phyloP scores from a whole-genome alignment of 441 rosid species.

The Pelargonium fulgidum region DNA sequence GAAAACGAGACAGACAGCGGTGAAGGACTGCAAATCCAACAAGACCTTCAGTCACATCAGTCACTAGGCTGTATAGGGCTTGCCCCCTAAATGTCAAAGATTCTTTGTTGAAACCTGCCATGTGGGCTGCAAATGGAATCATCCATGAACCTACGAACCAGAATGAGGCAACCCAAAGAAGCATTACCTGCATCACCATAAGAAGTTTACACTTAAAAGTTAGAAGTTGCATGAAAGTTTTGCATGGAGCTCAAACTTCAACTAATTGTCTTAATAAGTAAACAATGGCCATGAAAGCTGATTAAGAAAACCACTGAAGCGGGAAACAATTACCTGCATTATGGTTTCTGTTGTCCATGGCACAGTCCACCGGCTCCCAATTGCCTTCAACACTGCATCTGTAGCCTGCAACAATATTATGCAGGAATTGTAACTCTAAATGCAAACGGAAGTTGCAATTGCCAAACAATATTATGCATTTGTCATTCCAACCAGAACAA shows the following conservation, averaged over 20 bases:
- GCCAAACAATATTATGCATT: not conserved
- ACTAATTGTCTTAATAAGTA: not conserved
- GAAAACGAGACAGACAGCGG: not conserved
- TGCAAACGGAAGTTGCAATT: not conserved
- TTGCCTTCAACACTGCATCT: constrained; percentile 1
- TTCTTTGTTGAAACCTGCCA: not conserved
- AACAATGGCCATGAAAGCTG: not conserved
- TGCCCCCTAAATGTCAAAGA: not conserved
- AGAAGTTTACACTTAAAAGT: not conserved
- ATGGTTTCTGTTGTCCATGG: constrained; percentile 10
- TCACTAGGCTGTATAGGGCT: constrained; percentile 2
- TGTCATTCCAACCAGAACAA: too few relatives aligned
- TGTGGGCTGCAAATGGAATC: not conserved
- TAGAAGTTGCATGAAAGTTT: not conserved
- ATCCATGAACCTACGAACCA: not conserved
- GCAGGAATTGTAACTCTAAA: too few relatives aligned
- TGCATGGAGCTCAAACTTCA: not conserved
- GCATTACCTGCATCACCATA: not conserved
- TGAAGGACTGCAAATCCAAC: not conserved
- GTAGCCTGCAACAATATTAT: not conserved
- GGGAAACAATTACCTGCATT: not conserved
- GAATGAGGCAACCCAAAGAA: constrained; percentile 4
- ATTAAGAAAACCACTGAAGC: too few relatives aligned
- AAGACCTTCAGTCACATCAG: not conserved
- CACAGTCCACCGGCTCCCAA: constrained; percentile 5